Evolutionary conservation across 495 filamentous ascomycete species (phyloP), one percentile per base, ranked within the genome.

Genomic region (Lepraria neglecta): DNA sequence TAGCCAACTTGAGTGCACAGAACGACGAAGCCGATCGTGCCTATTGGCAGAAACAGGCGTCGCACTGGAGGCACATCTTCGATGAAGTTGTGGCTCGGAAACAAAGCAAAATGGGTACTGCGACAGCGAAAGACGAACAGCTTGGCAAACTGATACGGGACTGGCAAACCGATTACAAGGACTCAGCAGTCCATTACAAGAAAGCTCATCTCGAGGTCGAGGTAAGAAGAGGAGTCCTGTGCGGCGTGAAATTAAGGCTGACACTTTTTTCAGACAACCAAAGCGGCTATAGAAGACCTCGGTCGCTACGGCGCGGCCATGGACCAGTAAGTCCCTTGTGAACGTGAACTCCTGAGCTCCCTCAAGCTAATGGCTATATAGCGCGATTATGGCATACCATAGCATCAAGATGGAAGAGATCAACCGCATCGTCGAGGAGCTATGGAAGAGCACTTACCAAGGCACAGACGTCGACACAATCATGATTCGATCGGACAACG

Each of bases 381-480:
- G 74, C 64, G 94, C 95, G 58, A 94, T 99, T 72, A 97, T 99
- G 91, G 87, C 85, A 65, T 97, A 91, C 69, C 94, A 99, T 73
- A 80, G 84, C 24, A 73, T 95, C 59, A 99, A 97, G 77, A 99
- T 99, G 94, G 91, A 92, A 70, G 92, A 97, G 69, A 95, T 99
- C 74, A 99, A 99, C 70, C 81, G 85, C 56, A 96, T 96, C 70
- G 81, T 92, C 64, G 90, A 89, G 65, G 94, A 99, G 71, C 83
- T 99, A 24, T 99, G 94, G 94, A 89, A 90, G 74, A 86, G 82
- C 70, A 96, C 95, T 3, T 99, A 99, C 75, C 90, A 95, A 69
- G 94, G 94, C 63, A 97, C 92, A 4, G 94, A 99, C 71, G 90
- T 99, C 63, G 94, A 99, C 74, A 92, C 90, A 11, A 96, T 98